Evolutionary conservation across 345 rosid genomes (phyloP), one percentile per base, ranked within the genome.

Genomic region (Arabidopsis thaliana): DNA sequence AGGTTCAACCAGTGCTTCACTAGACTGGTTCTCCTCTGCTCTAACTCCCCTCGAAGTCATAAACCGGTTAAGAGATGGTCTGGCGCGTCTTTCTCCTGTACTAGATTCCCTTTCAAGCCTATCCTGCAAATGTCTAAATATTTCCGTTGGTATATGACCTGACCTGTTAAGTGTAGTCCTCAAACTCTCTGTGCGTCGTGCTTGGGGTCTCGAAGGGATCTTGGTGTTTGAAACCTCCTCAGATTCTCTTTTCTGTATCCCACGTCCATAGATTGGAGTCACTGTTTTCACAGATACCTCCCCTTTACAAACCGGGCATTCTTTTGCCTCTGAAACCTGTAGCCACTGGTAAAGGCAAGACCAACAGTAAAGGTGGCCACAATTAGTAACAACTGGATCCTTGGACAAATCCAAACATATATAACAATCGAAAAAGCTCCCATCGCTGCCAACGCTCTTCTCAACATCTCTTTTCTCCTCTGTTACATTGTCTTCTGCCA

Each of bases 341-440:
- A 91, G 81, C 97, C 93, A 89, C 5, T 72, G 85, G 78, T 92
- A 87, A 60, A 92, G 82, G 81, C 99, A 94, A 36, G 95, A 79
- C 99, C 99, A 92, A 71, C 98, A 94, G 80, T 80, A 94, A 71
- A 94, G 83, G 77, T 94, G 98, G 48, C 98, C 97, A 53, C 98
- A 94, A 59, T 86, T 86, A 0, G 98, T 91, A 2, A 94, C 89
- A 13, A 94, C 96, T 3, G 98, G 97, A 4, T 94, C 97, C 51
- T 78, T 84, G 6, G 92, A 84, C 78, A 87, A 72, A 40, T 94
- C 96, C 46, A 91, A 80, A 78, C 98, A 94, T 33, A 94, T 84
- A 58, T 86, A 84, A 69, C 95, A 91, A 71, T 87, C 89, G 14
- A 87, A 89, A 74, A 86, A 94, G 72, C 95, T 87, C 76, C 91